Evolutionary conservation across 2,329 filamentous ascomycete species (phyloP), one percentile per base, ranked within the genome.

Genomic region (Diaporthe sp.): DNA sequence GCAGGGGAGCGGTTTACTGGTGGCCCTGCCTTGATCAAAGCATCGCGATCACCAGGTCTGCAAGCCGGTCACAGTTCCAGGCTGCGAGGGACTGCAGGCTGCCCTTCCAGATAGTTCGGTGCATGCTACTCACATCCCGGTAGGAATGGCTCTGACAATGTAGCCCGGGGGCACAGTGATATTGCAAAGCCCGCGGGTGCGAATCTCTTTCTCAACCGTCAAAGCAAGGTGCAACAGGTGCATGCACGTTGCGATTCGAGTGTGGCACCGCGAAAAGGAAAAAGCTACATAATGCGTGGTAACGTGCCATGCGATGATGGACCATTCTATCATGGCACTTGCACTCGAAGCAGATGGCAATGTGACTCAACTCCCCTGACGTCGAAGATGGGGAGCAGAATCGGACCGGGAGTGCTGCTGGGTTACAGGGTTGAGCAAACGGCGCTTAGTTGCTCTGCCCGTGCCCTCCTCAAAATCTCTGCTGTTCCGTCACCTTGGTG

Each of bases 251-350:
- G 25, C 69, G 42, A 54, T 35, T 42, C 35, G 57, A 33, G 25
- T 10, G 40, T 72, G 33, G n/a, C n/a, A 60, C 47, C 15, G 54
- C 47, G 42, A 33, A 54, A 30, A n/a, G 54, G 42, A 33, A 54
- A 30, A n/a, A 64, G 57, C 69, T 64, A 55, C 58, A 54, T n/a
- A 40, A 28, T 72, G 70, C 57, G 57, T 72, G 57, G 70, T 72
- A 72, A 72, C 70, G 70, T 72, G 57, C 70, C 70, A 72, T 72
- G 70, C 60, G 57, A 72, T 64, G 52, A 61, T 68, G 54, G 55
- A 70, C 30, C 38, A 54, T 57, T 74, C 66, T 71, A 45, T 38
- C 74, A 71, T 45, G 28, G 74, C 47, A 74, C 66, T 57, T 47
- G 64, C 13, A 52, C 64, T 67, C 64, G 28, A 52, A 67, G 64